A percentile compares a stretch with the other conserved stretches of the same genome.
Conservation (phyloP, 2,329 filamentous ascomycete species). For the Purpureocillium takamizusanense region DNA sequence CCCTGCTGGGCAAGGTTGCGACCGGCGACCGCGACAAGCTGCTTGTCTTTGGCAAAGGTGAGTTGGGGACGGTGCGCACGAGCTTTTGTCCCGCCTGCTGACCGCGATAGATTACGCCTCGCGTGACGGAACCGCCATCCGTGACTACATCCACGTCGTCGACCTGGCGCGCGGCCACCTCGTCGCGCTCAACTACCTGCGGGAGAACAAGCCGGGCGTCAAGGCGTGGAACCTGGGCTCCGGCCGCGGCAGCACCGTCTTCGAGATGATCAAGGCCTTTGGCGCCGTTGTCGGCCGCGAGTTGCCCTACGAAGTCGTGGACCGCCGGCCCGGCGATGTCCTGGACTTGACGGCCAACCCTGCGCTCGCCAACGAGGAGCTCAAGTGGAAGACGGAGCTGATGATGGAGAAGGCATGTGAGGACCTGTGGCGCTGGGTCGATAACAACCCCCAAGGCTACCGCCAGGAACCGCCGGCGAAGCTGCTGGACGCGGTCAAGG, state of each 20-base stretch:
- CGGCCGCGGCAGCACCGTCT: slow-evolving; percentile 88
- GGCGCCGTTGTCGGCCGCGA: slow-evolving; percentile 76
- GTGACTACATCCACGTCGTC: slow-evolving; percentile 96
- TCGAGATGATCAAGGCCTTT: slow-evolving; percentile 96
- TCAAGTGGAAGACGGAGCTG: slow-evolving; percentile 84
- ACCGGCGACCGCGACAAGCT: slow-evolving; percentile 93
- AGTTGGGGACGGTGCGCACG: slow-evolving; percentile 17
- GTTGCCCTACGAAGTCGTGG: slow-evolving; percentile 78
- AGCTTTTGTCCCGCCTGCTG: slow-evolving; percentile 3
- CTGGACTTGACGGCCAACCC: slow-evolving; percentile 92
- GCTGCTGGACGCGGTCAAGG: slow-evolving; percentile 59
- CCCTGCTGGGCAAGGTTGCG: slow-evolving; percentile 88
- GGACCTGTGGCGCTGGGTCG: slow-evolving; percentile 94
- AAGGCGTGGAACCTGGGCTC: slow-evolving; percentile 96
- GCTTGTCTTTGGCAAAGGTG: slow-evolving; percentile 87
- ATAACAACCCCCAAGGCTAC: slow-evolving; percentile 95
- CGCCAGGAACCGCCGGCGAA: slow-evolving; percentile 80
- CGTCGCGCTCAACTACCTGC: slow-evolving; percentile 82
- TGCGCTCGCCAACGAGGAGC: slow-evolving; percentile 74
- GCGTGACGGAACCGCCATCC: slow-evolving; percentile 84
- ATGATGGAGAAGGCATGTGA: slow-evolving; percentile 89
- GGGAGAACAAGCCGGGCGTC: slow-evolving; percentile 75
- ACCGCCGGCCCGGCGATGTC: slow-evolving; percentile 79
- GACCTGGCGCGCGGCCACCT: slow-evolving; percentile 83
- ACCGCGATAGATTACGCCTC: slow-evolving; percentile 68